These are phyloP conservation scores for Phellinidium pouzarii DNA, from an alignment of 1,284 basidiomycete genomes.

Conservation along the genomic window DNA sequence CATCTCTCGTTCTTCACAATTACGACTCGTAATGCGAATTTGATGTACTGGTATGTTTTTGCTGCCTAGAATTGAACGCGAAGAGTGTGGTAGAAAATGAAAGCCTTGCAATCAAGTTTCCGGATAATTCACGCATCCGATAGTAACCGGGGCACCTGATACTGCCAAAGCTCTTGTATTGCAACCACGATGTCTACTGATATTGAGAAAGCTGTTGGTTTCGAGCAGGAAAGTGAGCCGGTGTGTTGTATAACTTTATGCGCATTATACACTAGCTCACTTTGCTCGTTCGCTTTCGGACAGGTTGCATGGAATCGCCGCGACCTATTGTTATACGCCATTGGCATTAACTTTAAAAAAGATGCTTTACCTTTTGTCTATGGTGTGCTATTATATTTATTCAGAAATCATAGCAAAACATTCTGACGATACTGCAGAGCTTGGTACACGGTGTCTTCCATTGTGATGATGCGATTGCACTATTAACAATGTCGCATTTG, in stretches of 20 bases:
- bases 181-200: slow-evolving; percentile 27
- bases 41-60: no score
- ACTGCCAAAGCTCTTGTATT: no score
- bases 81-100: no score
- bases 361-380: slow-evolving; percentile 56
- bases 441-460: slow-evolving; percentile 23
- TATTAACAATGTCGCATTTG: background rate
- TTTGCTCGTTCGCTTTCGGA: background rate
- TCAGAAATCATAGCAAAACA: background rate
- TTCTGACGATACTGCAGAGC: slow-evolving; percentile 23
- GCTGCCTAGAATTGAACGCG: no score
- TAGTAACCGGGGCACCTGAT: no score
- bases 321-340: slow-evolving; percentile 60
- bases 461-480: background rate
- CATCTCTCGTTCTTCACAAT: no score
- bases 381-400: slow-evolving; percentile 35
- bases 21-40: no score
- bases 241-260: slow-evolving; percentile 28
- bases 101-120: no score
- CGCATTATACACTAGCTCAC: background rate
- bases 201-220: slow-evolving; percentile 46
- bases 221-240: slow-evolving; percentile 36
- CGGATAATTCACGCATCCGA: no score
- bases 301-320: slow-evolving; percentile 69
- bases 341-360: slow-evolving; percentile 65